Evolutionary conservation across 2,329 filamentous ascomycete species (phyloP).

Genomic region (Clarireedia monteithiana): DNA sequence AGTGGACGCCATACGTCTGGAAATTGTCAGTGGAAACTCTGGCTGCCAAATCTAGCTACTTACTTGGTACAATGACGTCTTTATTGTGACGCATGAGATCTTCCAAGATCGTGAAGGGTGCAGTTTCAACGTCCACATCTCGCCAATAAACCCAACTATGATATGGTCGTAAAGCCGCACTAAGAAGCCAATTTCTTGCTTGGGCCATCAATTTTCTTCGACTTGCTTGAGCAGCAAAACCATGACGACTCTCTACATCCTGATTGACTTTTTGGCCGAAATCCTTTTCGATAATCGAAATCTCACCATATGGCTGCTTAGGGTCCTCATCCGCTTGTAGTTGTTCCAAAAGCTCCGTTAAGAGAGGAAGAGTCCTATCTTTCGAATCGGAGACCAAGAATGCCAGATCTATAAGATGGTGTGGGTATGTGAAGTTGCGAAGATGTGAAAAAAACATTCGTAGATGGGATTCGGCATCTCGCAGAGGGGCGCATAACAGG

Average conservation of each 20-base stretch:
- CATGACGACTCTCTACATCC: conserved; percentile 94
- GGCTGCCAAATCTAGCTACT: conserved; percentile 33
- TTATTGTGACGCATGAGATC: conserved; percentile 99
- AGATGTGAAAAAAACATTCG: conserved; percentile 99
- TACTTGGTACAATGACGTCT: conserved; percentile 96
- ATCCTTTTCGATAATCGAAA: conserved; percentile 97
- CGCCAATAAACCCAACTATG: conserved; percentile 99
- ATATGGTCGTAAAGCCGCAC: conserved; percentile 83
- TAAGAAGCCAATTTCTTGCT: conserved; percentile 93
- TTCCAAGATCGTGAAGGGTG: conserved; percentile 91
- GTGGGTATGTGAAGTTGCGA: conserved; percentile 92
- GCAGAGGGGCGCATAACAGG: conserved; percentile 84
- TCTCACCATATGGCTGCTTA: conserved; percentile 83
- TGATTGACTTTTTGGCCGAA: conserved; percentile 98
- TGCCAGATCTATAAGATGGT: conserved; percentile 90
- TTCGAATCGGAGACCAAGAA: conserved; percentile 98
- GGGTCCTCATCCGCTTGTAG: conserved; percentile 75
- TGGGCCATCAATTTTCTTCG: conserved; percentile 96
- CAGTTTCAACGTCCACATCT: conserved; percentile 96
- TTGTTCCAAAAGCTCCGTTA: conserved; percentile 67
- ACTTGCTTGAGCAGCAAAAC: conserved; percentile 90
- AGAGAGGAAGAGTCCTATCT: conserved; percentile 72
- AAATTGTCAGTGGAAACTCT: conserved; percentile 2
- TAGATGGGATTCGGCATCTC: conserved; percentile 86
- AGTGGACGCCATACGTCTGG: conserved; percentile 95